Conservation (phyloP, 768 basidiomycete species). For the Sporobolomyces pararoseus region DNA sequence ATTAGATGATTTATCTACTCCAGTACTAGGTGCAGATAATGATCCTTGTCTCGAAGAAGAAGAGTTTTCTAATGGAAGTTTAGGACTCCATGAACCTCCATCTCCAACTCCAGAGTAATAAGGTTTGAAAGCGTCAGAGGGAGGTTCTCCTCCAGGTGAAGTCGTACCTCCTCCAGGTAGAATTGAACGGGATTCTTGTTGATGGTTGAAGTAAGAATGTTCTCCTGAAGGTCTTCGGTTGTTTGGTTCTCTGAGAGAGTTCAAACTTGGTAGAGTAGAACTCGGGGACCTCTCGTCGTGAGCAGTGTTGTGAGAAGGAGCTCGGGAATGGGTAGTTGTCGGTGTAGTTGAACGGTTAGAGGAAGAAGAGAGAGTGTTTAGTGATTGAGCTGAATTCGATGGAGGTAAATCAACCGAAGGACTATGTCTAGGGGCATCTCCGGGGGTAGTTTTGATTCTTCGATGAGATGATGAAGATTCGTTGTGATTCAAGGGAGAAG, state of each 20-base stretch:
- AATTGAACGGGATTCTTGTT: neutral
- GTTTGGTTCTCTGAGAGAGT: slow-evolving; percentile 3
- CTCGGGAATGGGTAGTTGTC: slow-evolving; percentile 13
- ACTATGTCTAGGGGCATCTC: slow-evolving; percentile 18
- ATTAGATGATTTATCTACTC: slow-evolving; percentile 29
- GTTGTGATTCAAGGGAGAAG: neutral
- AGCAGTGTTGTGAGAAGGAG: slow-evolving; percentile 3
- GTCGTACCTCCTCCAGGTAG: neutral
- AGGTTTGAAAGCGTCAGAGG: slow-evolving; percentile 8
- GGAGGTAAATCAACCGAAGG: slow-evolving; percentile 14
- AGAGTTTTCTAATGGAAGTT: neutral
- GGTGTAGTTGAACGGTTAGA: slow-evolving; percentile 1
- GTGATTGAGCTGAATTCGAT: slow-evolving; percentile 11
- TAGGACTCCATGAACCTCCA: slow-evolving; percentile 6
- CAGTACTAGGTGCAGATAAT: slow-evolving; percentile 27
- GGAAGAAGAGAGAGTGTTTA: slow-evolving; percentile 4
- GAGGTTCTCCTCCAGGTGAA: slow-evolving; percentile 3
- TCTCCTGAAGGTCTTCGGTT: slow-evolving; percentile 6
- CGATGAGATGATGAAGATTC: slow-evolving; percentile 4
- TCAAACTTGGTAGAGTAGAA: slow-evolving; percentile 5
- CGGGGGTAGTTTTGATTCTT: slow-evolving; percentile 8
- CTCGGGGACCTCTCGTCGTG: too few relatives aligned
- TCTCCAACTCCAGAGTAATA: neutral
- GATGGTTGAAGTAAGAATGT: slow-evolving; percentile 9
- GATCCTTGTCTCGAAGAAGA: slow-evolving; percentile 12